phyloP scores from a whole-genome alignment of 805 yeast genomes.

The Candida anglica region DNA sequence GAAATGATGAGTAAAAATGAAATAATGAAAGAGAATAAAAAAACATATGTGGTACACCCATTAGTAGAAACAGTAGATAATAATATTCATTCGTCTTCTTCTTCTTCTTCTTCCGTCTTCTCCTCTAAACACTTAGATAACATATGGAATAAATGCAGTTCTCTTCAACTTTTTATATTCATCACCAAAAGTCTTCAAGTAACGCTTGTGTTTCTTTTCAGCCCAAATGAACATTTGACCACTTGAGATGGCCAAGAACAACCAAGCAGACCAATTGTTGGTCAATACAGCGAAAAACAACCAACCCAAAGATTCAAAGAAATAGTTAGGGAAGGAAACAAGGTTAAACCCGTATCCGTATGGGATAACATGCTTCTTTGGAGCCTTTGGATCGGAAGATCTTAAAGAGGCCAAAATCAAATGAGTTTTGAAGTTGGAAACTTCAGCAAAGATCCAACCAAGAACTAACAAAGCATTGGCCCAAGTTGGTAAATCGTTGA shows the following conservation, averaged over 20 bases:
- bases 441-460: conserved; percentile 58
- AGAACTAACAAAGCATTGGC: conserved; percentile 31
- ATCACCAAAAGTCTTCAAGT: conserved; percentile 65
- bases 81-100: too few relatives aligned
- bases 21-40: background rate
- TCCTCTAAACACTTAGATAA: too few relatives aligned
- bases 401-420: conserved; percentile 58
- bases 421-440: conserved; percentile 73
- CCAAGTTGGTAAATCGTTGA: conserved; percentile 34
- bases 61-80: too few relatives aligned
- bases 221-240: conserved; percentile 94
- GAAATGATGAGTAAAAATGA: conserved; percentile 2
- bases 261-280: conserved; percentile 71
- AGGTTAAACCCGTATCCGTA: conserved; percentile 77
- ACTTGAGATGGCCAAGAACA: conserved; percentile 68
- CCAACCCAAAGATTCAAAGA: conserved; percentile 83
- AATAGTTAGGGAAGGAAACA: conserved; percentile 92
- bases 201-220: conserved; percentile 70
- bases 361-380: conserved; percentile 62
- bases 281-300: conserved; percentile 61
- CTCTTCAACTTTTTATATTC: conserved; percentile 78
- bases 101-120: too few relatives aligned
- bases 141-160: conserved; percentile 67
- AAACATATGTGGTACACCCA: background rate
- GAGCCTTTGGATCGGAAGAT: conserved; percentile 46